A percentile compares a stretch with the other conserved stretches of the same genome.
These are phyloP conservation scores for Paecilomyces sp. DNA, from an alignment of 2,329 filamentous ascomycete genomes.

Conservation along the genomic window DNA sequence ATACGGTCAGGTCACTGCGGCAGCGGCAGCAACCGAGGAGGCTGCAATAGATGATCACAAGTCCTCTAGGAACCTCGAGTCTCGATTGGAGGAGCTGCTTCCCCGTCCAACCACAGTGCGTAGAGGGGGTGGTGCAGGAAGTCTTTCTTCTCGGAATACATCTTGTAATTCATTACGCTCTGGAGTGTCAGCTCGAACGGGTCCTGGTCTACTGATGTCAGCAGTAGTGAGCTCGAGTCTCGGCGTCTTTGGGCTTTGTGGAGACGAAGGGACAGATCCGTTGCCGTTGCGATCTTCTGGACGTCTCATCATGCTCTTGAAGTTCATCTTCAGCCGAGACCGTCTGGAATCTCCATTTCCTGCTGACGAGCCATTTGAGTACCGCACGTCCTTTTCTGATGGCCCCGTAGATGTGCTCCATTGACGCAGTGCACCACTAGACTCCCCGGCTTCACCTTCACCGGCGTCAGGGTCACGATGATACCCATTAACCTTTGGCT, in stretches of 20 bases:
- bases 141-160: slow-evolving; percentile 21
- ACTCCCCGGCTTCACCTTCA: background rate
- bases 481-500: slow-evolving; percentile 6
- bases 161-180: slow-evolving; percentile 20
- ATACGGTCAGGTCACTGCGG: background rate
- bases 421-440: slow-evolving; percentile 1
- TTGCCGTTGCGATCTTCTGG: slow-evolving; percentile 7
- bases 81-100: slow-evolving; percentile 19
- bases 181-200: slow-evolving; percentile 6
- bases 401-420: slow-evolving; percentile 7
- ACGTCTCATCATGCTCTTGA: slow-evolving; percentile 17
- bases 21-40: background rate
- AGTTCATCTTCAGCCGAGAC: slow-evolving; percentile 18
- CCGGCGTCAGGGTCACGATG: background rate
- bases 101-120: slow-evolving; percentile 10
- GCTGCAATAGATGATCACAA: slow-evolving; percentile 15
- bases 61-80: slow-evolving; percentile 31
- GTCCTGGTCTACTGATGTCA: slow-evolving; percentile 6
- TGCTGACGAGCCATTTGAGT: slow-evolving; percentile 8
- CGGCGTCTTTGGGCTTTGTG: background rate
- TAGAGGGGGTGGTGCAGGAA: slow-evolving; percentile 20
- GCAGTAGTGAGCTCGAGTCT: slow-evolving; percentile 5
- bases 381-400: slow-evolving; percentile 6
- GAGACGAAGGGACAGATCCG: background rate
- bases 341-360: slow-evolving; percentile 10